Percentiles rank a stretch among this genome's conserved stretches.
These are phyloP conservation scores for Magnolia kwangsiensis DNA, from an alignment of 164 flowering plant genomes.

Conservation along the genomic window DNA sequence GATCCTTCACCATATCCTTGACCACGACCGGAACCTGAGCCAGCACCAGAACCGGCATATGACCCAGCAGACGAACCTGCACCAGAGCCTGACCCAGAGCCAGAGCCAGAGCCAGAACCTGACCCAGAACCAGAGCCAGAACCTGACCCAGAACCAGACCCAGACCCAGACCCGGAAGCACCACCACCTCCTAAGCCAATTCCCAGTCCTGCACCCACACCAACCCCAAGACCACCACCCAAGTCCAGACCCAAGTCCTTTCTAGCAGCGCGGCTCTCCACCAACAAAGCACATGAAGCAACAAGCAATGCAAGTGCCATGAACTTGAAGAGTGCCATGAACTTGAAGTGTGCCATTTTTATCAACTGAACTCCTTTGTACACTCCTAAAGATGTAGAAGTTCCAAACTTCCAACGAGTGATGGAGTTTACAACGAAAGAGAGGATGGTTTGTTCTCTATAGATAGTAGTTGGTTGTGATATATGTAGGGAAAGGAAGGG, in stretches of 20 bases:
- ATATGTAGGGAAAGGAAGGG: not conserved
- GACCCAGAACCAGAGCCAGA: slow-evolving; percentile 17
- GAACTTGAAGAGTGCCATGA: slow-evolving; percentile 22
- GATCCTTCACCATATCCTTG: not conserved
- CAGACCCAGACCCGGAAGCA: slow-evolving; percentile 16
- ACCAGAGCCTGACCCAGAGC: slow-evolving; percentile 21
- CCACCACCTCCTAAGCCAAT: slow-evolving; percentile 30
- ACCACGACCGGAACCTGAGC: slow-evolving; percentile 12
- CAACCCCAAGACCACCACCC: slow-evolving; percentile 30
- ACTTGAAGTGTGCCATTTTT: slow-evolving; percentile 20
- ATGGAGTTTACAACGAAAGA: not conserved
- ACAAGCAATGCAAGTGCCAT: slow-evolving; percentile 20
- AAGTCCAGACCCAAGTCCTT: slow-evolving; percentile 37
- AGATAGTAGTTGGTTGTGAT: not conserved
- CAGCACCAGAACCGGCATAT: slow-evolving; percentile 4
- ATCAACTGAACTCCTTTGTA: not conserved
- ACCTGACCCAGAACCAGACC: slow-evolving; percentile 17
- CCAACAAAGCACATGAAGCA: slow-evolving; percentile 14
- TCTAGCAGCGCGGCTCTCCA: slow-evolving; percentile 32
- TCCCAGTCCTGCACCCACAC: slow-evolving; percentile 23
- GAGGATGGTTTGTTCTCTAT: not conserved
- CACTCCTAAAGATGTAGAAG: not conserved
- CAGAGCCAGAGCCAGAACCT: slow-evolving; percentile 17
- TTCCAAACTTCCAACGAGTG: no score
- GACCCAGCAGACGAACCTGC: slow-evolving; percentile 10